Conservation (phyloP, 768 basidiomycete species). For the Hypholoma sublateritium region DNA sequence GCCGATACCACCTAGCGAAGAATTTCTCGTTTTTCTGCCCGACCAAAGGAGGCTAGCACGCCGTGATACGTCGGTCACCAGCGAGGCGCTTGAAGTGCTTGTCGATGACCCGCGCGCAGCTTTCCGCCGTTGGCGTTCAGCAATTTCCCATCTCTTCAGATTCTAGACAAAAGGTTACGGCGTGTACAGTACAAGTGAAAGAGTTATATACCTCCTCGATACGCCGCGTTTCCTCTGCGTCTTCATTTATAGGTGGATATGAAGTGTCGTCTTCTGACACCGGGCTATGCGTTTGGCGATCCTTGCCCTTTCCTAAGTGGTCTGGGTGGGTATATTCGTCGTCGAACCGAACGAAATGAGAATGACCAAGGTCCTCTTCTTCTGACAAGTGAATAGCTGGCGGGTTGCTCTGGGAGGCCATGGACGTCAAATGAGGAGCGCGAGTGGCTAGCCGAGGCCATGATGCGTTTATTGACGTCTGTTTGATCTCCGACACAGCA, state of each 20-base stretch:
- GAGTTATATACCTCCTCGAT: constrained; percentile 62
- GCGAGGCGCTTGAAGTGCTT: constrained; percentile 34
- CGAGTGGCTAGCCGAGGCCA: neutral
- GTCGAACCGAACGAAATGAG: constrained; percentile 8
- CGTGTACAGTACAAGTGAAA: constrained; percentile 1
- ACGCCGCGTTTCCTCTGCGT: constrained; percentile 63
- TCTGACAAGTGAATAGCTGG: constrained; percentile 32
- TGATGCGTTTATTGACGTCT: constrained; percentile 17
- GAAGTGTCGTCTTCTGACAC: constrained; percentile 22
- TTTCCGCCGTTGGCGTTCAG: constrained; percentile 75
- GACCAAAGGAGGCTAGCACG: constrained; percentile 62
- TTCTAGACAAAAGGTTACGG: constrained; percentile 44
- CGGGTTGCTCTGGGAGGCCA: constrained; percentile 27
- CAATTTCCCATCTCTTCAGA: constrained; percentile 74
- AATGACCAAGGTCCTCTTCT: constrained; percentile 44
- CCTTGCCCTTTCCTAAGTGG: constrained; percentile 31
- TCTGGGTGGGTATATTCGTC: constrained; percentile 3
- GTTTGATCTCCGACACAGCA: neutral
- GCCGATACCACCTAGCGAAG: constrained; percentile 32
- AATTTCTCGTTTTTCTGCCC: constrained; percentile 33
- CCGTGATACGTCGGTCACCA: constrained; percentile 58
- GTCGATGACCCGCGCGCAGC: constrained; percentile 57
- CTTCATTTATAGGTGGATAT: constrained; percentile 72
- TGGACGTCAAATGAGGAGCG: constrained; percentile 3
- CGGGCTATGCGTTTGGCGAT: constrained; percentile 26